These are phyloP conservation scores for Eutrema japonicum DNA, from an alignment of 345 rosid genomes.

Conservation along the genomic window DNA sequence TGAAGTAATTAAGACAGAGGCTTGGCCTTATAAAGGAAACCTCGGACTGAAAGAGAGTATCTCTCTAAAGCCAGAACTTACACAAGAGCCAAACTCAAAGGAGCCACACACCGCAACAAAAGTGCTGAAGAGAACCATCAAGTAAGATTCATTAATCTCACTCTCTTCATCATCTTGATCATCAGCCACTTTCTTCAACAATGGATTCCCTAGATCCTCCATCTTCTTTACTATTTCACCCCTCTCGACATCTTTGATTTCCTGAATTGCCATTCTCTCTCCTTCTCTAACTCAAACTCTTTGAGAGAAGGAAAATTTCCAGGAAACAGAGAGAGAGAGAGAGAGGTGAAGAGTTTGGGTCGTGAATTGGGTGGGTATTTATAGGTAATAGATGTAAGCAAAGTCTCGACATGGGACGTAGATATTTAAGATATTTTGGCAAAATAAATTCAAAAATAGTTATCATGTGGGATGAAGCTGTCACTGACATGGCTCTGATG, in stretches of 20 bases:
- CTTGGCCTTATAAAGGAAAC: slow-evolving; percentile 10
- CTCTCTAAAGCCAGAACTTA: slow-evolving; percentile 49
- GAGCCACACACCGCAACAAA: slow-evolving; percentile 88
- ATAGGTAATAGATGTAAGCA: slow-evolving; percentile 28
- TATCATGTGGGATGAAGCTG: slow-evolving; percentile 43
- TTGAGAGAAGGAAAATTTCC: not conserved
- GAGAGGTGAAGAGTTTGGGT: slow-evolving; percentile 32
- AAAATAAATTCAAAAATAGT: slow-evolving; percentile 26
- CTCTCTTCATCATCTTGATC: slow-evolving; percentile 38
- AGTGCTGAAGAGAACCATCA: slow-evolving; percentile 77
- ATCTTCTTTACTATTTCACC: slow-evolving; percentile 47
- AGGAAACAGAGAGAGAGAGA: slow-evolving; percentile 14
- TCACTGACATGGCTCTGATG: slow-evolving; percentile 35
- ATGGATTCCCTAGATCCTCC: slow-evolving; percentile 56
- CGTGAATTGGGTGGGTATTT: slow-evolving; percentile 32
- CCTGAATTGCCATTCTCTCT: slow-evolving; percentile 51
- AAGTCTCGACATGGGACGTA: slow-evolving; percentile 30
- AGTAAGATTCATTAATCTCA: slow-evolving; percentile 49
- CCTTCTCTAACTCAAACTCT: slow-evolving; percentile 1
- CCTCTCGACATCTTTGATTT: slow-evolving; percentile 53
- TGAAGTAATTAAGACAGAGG: not conserved
- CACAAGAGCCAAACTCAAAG: slow-evolving; percentile 90
- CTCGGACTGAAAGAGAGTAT: not conserved
- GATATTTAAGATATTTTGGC: slow-evolving; percentile 44
- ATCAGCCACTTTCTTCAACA: slow-evolving; percentile 37